Percentiles rank a stretch among this genome's conserved stretches.
Evolutionary conservation across 257 asterid genomes (phyloP).

Genomic region (Solanum piurae): DNA sequence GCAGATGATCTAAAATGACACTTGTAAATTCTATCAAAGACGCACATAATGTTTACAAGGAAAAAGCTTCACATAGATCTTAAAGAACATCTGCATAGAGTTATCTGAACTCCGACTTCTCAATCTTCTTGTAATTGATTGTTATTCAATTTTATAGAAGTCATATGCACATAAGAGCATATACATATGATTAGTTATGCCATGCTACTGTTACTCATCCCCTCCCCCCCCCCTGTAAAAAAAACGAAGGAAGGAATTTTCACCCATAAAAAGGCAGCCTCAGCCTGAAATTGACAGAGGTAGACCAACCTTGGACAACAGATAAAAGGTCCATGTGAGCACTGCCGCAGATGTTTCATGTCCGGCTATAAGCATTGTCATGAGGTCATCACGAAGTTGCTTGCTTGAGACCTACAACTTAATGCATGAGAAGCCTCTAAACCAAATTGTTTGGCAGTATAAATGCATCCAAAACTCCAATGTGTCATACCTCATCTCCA

Average conservation of each 20-base stretch:
- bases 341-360: slow-evolving; percentile 99
- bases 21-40: not conserved
- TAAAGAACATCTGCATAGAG: not conserved
- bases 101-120: not conserved
- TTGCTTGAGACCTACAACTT: slow-evolving; percentile 82
- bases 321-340: slow-evolving; percentile 96
- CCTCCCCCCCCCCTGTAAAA: not conserved
- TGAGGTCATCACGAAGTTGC: slow-evolving; percentile 97
- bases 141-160: not conserved
- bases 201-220: not conserved
- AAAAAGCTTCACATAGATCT: not conserved
- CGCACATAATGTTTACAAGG: not conserved
- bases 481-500: slow-evolving; percentile 73
- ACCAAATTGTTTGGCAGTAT: slow-evolving; percentile 4
- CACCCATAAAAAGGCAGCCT: not conserved
- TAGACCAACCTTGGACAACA: slow-evolving; percentile 59
- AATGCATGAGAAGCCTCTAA: slow-evolving; percentile 18
- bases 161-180: not conserved
- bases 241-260: not conserved
- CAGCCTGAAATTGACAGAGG: not conserved
- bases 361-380: slow-evolving; percentile 98
- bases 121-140: not conserved
- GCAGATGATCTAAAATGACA: not conserved
- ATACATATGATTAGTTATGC: not conserved
- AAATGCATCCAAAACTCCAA: slow-evolving; percentile 6